Evolutionary conservation across 768 basidiomycete species (phyloP).

Genomic region (Melanogaster broomeanus): DNA sequence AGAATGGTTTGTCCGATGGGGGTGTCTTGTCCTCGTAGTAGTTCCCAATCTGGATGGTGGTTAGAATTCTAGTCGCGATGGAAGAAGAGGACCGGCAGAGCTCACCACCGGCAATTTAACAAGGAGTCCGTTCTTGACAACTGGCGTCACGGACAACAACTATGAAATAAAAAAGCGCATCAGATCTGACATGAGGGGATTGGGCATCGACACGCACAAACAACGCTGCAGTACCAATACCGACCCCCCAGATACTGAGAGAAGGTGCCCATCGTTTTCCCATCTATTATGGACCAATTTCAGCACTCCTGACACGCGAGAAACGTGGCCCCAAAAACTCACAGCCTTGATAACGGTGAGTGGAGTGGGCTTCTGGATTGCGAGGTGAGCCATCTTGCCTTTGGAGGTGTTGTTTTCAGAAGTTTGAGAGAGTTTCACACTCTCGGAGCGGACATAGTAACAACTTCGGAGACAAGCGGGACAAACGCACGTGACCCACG

Average conservation of each 20-base stretch:
- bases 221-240: constrained; percentile 65
- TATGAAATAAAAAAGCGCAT: constrained; percentile 30
- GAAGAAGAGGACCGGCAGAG: constrained; percentile 10
- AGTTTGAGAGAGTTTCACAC: not conserved
- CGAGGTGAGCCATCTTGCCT: constrained; percentile 44
- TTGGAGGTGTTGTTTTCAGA: constrained; percentile 15
- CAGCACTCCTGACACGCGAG: not conserved
- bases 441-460: not conserved
- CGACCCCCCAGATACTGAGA: constrained; percentile 70
- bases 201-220: constrained; percentile 45
- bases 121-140: constrained; percentile 75
- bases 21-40: constrained; percentile 83
- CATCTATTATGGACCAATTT: constrained; percentile 35
- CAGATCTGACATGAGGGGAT: not conserved
- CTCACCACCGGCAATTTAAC: constrained; percentile 74
- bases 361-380: constrained; percentile 42
- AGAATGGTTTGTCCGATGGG: constrained; percentile 85
- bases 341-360: constrained; percentile 40
- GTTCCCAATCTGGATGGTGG: constrained; percentile 50
- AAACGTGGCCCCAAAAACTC: constrained; percentile 14
- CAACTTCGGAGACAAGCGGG: constrained; percentile 13
- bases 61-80: not conserved
- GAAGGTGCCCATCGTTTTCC: constrained; percentile 60
- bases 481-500: constrained; percentile 19
- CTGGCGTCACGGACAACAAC: constrained; percentile 83